Evolutionary conservation across 495 filamentous ascomycete species (phyloP), one percentile per base, ranked within the genome.

Genomic region (Cladorrhinum samala): DNA sequence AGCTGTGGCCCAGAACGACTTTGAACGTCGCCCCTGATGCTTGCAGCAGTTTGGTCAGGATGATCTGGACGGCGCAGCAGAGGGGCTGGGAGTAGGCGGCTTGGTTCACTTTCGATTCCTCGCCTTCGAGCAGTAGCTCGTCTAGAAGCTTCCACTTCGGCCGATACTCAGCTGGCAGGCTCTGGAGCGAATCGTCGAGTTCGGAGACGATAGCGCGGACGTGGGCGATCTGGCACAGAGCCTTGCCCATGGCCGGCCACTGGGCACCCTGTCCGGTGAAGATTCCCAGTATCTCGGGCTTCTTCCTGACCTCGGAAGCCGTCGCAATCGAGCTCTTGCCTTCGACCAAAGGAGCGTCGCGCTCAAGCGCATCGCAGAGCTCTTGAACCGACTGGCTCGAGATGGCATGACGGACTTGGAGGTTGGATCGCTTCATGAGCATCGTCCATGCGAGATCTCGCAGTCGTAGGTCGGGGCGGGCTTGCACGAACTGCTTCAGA

Each of bases 1-100:
- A 77, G 0, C 79, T 83, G 55, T 85, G 81, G 20, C 83, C 83
- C 1, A 83, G 69, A 0, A 83, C 77, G 7, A 72, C 71, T 1
- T 55, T 40, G 0, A 75, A 71, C 1, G 37, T 27, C 9, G 84
- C 59, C 2, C 70, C 74, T 36, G 71, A 69, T 1, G 45, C 60
- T 0, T 38, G 24, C 0, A 85, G 59, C 1, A 83, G 48, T 3
- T 78, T 67, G 0, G 79, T 72, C 2, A 83, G 53, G 0, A 70
- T 36, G 14, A 81, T 61, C 45, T 80, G 74, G 0, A 80, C 23
- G 0, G 76, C 74, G 0, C 75, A 75, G 30, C 74, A 77, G 0
- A 79, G 42, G 0, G 81, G 75, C 49, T 80, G 77, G 0, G 73
- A 72, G 0, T 79, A 9, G 1, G 47, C 67, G 0, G 73, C 70